phyloP scores from a whole-genome alignment of 768 basidiomycete species.

The Rhodotorula graminis region DNA sequence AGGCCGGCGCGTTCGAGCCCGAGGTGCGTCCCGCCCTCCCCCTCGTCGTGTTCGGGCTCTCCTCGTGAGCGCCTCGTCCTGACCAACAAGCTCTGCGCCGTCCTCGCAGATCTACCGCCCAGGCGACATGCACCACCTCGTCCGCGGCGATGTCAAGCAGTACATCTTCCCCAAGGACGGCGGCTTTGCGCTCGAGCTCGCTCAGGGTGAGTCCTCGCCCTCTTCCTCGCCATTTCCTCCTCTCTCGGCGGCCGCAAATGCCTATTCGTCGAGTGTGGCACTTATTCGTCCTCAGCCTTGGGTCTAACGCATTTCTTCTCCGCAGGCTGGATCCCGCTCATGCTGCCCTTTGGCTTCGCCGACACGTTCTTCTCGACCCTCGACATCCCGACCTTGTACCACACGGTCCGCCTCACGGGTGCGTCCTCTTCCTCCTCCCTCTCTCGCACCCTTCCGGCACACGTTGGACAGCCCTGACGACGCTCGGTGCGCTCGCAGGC shows the following conservation, averaged over 20 bases:
- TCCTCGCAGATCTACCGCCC: slow-evolving; percentile 58
- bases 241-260: too few species aligned
- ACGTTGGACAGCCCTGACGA: too few species aligned
- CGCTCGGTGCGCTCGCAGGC: slow-evolving; percentile 5
- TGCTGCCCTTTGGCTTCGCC: slow-evolving; percentile 89
- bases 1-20: slow-evolving; percentile 71
- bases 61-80: not conserved
- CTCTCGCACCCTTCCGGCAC: too few species aligned
- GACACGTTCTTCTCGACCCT: slow-evolving; percentile 83
- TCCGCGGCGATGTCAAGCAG: slow-evolving; percentile 80
- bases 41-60: too few species aligned
- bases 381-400: slow-evolving; percentile 74
- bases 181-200: slow-evolving; percentile 91
- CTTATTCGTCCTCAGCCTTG: too few species aligned
- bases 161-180: slow-evolving; percentile 91
- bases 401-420: slow-evolving; percentile 69
- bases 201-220: not conserved
- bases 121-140: slow-evolving; percentile 79
- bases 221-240: not conserved
- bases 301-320: not conserved
- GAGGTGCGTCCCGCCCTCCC: slow-evolving; percentile 53
- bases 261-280: too few species aligned
- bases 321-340: slow-evolving; percentile 91
- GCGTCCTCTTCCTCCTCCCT: not conserved
- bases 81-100: not conserved